Evolutionary conservation across 805 yeast genomes (phyloP).

Genomic region (Lipomyces japonicus): DNA sequence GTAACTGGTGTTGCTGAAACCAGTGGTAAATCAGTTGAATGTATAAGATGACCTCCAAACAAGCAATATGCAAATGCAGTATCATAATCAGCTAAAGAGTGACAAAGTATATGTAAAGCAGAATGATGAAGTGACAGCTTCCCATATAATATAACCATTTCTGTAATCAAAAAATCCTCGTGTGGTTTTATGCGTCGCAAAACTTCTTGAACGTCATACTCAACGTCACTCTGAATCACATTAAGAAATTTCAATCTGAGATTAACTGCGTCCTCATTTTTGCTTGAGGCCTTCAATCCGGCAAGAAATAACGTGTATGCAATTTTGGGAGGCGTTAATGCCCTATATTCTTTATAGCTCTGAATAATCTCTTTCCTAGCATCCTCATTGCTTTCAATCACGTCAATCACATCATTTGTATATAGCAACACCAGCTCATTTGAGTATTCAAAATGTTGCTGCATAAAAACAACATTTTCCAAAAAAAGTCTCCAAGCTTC

Average conservation of each 20-base stretch:
- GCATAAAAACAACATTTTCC: slow-evolving; percentile 35
- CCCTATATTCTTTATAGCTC: slow-evolving; percentile 31
- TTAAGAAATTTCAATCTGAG: slow-evolving; percentile 32
- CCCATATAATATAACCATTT: slow-evolving; percentile 36
- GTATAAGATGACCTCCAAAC: slow-evolving; percentile 30
- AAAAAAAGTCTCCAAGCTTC: slow-evolving; percentile 39
- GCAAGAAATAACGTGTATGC: slow-evolving; percentile 32
- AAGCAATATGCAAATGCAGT: slow-evolving; percentile 37
- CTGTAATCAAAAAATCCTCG: slow-evolving; percentile 34
- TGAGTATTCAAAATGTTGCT: slow-evolving; percentile 29
- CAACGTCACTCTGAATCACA: slow-evolving; percentile 28
- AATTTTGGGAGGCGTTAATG: slow-evolving; percentile 37
- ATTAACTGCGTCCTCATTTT: slow-evolving; percentile 20
- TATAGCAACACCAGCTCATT: slow-evolving; percentile 38
- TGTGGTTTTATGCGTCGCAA: slow-evolving; percentile 33
- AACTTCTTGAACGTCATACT: slow-evolving; percentile 30
- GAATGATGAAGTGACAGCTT: slow-evolving; percentile 37
- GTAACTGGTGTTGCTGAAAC: slow-evolving; percentile 10
- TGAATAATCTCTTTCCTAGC: slow-evolving; percentile 26
- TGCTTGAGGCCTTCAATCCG: slow-evolving; percentile 11
- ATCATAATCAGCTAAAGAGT: slow-evolving; percentile 36
- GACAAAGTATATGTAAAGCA: slow-evolving; percentile 36
- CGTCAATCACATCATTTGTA: slow-evolving; percentile 36
- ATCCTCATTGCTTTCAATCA: slow-evolving; percentile 21
- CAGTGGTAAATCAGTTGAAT: slow-evolving; percentile 14